Percentiles rank a stretch among this genome's conserved stretches.
These are phyloP conservation scores for Quaeritorhiza haematococci DNA, from an alignment of 371 early-diverging fungal species.

Conservation along the genomic window DNA sequence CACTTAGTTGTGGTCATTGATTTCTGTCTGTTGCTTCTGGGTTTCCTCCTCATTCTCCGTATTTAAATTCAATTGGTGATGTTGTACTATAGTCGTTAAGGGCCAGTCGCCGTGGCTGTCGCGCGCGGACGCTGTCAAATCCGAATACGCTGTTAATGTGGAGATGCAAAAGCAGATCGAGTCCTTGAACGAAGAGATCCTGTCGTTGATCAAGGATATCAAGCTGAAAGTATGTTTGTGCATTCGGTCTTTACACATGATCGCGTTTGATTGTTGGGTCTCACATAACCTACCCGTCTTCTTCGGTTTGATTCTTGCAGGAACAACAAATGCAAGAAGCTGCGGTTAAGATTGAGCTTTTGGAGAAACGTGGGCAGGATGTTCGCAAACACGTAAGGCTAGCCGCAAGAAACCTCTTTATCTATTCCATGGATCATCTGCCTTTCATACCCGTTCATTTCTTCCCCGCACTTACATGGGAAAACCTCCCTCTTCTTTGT, in stretches of 20 bases:
- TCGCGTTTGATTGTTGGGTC: neutral
- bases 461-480: neutral
- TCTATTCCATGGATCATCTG: too few relatives aligned
- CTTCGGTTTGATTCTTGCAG: slow-evolving; percentile 18
- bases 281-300: neutral
- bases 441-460: too few relatives aligned
- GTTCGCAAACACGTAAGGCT: slow-evolving; percentile 53
- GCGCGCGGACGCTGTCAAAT: slow-evolving; percentile 74
- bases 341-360: slow-evolving; percentile 67
- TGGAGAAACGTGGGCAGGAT: slow-evolving; percentile 68
- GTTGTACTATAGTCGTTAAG: neutral
- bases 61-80: too few relatives aligned
- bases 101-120: slow-evolving; percentile 66
- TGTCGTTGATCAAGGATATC: slow-evolving; percentile 66
- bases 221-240: slow-evolving; percentile 70
- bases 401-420: neutral
- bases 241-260: too few relatives aligned
- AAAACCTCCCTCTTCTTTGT: neutral
- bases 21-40: neutral
- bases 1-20: neutral
- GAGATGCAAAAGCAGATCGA: slow-evolving; percentile 72
- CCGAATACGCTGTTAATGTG: slow-evolving; percentile 67
- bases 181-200: slow-evolving; percentile 68
- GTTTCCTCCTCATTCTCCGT: neutral
- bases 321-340: slow-evolving; percentile 75